These are phyloP conservation scores for Psilocybe tampanensis DNA, from an alignment of 768 basidiomycete species.

Conservation along the genomic window DNA sequence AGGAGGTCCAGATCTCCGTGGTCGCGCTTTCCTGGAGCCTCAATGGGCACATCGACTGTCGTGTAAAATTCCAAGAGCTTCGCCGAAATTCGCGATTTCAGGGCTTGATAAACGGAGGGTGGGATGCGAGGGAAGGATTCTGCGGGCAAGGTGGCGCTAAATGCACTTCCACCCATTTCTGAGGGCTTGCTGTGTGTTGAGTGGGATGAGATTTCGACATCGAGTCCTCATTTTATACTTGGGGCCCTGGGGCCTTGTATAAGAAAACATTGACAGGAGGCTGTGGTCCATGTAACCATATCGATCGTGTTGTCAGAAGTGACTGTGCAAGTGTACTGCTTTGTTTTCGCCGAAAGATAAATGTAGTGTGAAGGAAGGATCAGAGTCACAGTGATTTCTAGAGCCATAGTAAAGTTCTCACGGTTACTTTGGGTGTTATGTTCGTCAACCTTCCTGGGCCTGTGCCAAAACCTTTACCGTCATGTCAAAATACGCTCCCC, in stretches of 20 bases:
- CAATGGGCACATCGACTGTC: conserved; percentile 55
- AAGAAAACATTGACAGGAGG: too few species aligned
- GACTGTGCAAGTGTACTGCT: too few species aligned
- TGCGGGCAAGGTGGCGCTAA: conserved; percentile 44
- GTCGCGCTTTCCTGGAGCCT: conserved; percentile 66
- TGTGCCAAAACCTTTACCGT: background rate
- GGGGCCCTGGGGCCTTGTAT: too few species aligned
- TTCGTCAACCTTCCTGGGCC: background rate
- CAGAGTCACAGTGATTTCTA: background rate
- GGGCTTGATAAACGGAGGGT: conserved; percentile 48
- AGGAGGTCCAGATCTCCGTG: conserved; percentile 75
- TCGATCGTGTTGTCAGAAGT: too few species aligned
- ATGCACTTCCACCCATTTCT: conserved; percentile 74
- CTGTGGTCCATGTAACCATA: too few species aligned
- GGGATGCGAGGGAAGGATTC: conserved; percentile 63
- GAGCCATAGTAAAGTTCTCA: background rate
- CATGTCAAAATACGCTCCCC: conserved; percentile 86
- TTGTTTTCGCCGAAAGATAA: too few species aligned
- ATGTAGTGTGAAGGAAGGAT: too few species aligned
- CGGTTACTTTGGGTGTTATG: background rate
- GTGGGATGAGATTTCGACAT: background rate
- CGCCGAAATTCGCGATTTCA: conserved; percentile 49
- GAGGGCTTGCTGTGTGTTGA: background rate
- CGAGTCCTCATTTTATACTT: too few species aligned
- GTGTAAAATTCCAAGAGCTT: conserved; percentile 49